Evolutionary conservation across 495 filamentous ascomycete species (phyloP).

Genomic region (Pseudevernia furfuracea): DNA sequence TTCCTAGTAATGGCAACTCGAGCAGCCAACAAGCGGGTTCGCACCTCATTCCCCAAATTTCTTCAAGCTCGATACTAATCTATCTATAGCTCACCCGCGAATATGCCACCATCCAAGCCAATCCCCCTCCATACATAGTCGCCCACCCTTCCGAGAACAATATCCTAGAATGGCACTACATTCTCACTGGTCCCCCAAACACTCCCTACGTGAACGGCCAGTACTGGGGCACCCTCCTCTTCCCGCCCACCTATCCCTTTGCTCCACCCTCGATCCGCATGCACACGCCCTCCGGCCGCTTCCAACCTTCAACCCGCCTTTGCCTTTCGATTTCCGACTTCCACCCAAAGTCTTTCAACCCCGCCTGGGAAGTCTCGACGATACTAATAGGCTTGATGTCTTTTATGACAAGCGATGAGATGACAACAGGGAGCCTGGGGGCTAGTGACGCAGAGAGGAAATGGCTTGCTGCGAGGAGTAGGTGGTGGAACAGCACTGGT

Average conservation of each 20-base stretch:
- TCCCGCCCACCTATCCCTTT: slow-evolving; percentile 94
- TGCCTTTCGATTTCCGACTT: slow-evolving; percentile 96
- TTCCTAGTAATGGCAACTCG: slow-evolving; percentile 60
- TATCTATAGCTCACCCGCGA: slow-evolving; percentile 72
- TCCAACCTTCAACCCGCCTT: slow-evolving; percentile 83
- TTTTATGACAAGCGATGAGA: slow-evolving; percentile 98
- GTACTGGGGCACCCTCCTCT: slow-evolving; percentile 96
- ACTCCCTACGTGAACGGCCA: slow-evolving; percentile 93
- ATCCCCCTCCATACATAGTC: slow-evolving; percentile 85
- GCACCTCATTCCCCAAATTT: slow-evolving; percentile 28
- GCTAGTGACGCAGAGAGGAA: slow-evolving; percentile 71
- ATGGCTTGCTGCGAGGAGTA: slow-evolving; percentile 64
- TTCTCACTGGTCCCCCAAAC: slow-evolving; percentile 88
- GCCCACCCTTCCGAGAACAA: slow-evolving; percentile 92
- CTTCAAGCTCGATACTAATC: slow-evolving; percentile 9
- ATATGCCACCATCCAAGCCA: slow-evolving; percentile 85
- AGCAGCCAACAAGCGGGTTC: slow-evolving; percentile 75
- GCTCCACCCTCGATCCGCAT: slow-evolving; percentile 96
- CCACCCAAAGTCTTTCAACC: slow-evolving; percentile 95
- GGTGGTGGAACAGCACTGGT: slow-evolving; percentile 97
- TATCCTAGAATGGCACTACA: slow-evolving; percentile 99
- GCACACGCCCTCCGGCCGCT: slow-evolving; percentile 94
- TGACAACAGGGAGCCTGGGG: slow-evolving; percentile 91
- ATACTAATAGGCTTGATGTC: slow-evolving; percentile 89
- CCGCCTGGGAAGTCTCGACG: slow-evolving; percentile 96